Evolutionary conservation across 306 rosid species (phyloP).

Genomic region (Ochetophila trinervis): DNA sequence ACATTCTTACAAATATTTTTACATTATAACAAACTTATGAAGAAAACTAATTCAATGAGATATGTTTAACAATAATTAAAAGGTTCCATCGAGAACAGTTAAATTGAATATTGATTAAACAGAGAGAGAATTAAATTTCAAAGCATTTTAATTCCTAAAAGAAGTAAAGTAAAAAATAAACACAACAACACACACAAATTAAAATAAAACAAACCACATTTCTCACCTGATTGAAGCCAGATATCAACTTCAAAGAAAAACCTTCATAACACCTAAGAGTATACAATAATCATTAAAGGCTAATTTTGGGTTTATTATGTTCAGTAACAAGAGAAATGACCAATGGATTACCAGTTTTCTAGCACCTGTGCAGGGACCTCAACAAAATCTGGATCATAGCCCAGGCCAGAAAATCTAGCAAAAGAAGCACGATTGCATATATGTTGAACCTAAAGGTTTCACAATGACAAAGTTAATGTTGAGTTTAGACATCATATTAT

Average conservation of each 20-base stretch:
- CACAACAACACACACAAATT: too few relatives aligned
- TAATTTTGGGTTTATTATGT: constrained; percentile 18
- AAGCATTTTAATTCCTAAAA: neutral
- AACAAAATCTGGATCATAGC: constrained; percentile 89
- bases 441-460: constrained; percentile 75
- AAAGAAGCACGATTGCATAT: constrained; percentile 86
- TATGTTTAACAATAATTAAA: neutral
- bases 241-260: constrained; percentile 74
- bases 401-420: constrained; percentile 82
- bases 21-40: neutral
- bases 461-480: constrained; percentile 7
- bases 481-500: constrained; percentile 12
- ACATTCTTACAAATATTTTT: neutral
- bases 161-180: neutral
- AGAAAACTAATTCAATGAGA: neutral
- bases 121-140: neutral
- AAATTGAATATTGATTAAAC: neutral
- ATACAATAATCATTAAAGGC: constrained; percentile 23
- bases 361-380: constrained; percentile 87
- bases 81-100: neutral
- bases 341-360: constrained; percentile 65
- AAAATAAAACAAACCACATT: neutral
- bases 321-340: constrained; percentile 23
- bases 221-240: constrained; percentile 86
- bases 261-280: constrained; percentile 78